Percentiles rank a stretch among this genome's conserved stretches.
phyloP scores from a whole-genome alignment of 345 rosid genomes.

The Gossypium raimondii region DNA sequence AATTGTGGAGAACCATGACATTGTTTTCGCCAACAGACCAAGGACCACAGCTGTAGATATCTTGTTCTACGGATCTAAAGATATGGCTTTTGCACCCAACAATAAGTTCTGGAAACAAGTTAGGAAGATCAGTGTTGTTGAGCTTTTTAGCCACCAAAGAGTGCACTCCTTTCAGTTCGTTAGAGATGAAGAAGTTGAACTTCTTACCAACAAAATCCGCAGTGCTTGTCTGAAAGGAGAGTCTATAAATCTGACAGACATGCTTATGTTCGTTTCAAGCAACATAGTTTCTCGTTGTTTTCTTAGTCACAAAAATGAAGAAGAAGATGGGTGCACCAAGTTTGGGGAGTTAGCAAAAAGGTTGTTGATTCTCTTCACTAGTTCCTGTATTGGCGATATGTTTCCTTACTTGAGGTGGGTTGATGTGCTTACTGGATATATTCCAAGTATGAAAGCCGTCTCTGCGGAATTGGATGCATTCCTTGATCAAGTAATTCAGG shows the following conservation, averaged over 20 bases:
- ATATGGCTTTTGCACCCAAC: neutral
- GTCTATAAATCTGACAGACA: neutral
- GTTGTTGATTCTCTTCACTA: neutral
- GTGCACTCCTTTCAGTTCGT: neutral
- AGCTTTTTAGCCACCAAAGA: neutral
- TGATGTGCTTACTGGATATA: slow-evolving; percentile 10
- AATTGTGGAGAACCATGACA: neutral
- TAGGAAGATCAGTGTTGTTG: neutral
- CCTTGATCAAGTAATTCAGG: slow-evolving; percentile 13
- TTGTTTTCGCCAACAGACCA: neutral
- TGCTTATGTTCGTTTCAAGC: neutral
- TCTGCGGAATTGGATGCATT: slow-evolving; percentile 8
- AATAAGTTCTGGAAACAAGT: neutral
- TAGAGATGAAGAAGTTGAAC: neutral
- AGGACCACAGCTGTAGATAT: neutral
- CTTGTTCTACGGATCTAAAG: neutral
- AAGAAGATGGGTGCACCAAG: neutral
- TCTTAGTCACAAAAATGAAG: neutral
- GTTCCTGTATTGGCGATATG: neutral
- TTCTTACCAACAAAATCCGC: neutral
- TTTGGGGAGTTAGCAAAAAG: neutral
- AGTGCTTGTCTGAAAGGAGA: neutral
- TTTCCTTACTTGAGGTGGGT: slow-evolving; percentile 12
- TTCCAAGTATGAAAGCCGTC: slow-evolving; percentile 13
- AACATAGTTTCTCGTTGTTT: neutral